Evolutionary conservation across 768 basidiomycete genomes (phyloP).

Genomic region (Kwoniella shandongensis): DNA sequence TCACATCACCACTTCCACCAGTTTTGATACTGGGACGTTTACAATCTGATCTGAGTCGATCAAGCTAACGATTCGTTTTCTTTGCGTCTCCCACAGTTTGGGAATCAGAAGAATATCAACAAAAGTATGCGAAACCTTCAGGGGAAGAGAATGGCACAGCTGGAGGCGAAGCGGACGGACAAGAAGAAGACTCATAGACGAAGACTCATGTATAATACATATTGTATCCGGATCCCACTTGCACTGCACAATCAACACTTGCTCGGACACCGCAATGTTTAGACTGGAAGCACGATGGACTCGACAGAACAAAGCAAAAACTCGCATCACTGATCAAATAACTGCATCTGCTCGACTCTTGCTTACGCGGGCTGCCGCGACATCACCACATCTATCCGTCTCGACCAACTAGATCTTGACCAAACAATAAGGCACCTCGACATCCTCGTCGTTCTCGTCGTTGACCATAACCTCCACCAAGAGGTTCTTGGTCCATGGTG

Average conservation of each 20-base stretch:
- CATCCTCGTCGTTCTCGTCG: conserved; percentile 90
- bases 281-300: no score
- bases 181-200: background rate
- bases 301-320: no score
- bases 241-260: no score
- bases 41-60: no score
- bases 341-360: background rate
- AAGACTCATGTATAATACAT: conserved; percentile 10
- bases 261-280: no score
- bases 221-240: conserved; percentile 11
- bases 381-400: background rate
- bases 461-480: conserved; percentile 92
- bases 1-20: background rate
- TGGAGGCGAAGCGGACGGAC: conserved; percentile 14
- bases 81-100: conserved; percentile 65
- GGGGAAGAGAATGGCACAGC: conserved; percentile 64
- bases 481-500: conserved; percentile 76
- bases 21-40: no score
- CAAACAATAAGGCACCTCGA: conserved; percentile 65
- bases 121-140: conserved; percentile 71
- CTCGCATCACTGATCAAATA: no score
- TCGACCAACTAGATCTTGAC: conserved; percentile 29
- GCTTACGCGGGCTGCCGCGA: conserved; percentile 19
- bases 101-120: conserved; percentile 93
- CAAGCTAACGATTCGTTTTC: no score